Percentiles rank a stretch among this genome's conserved stretches.
Evolutionary conservation across 345 rosid genomes (phyloP).

Genomic region (Pugionium dolabratum): DNA sequence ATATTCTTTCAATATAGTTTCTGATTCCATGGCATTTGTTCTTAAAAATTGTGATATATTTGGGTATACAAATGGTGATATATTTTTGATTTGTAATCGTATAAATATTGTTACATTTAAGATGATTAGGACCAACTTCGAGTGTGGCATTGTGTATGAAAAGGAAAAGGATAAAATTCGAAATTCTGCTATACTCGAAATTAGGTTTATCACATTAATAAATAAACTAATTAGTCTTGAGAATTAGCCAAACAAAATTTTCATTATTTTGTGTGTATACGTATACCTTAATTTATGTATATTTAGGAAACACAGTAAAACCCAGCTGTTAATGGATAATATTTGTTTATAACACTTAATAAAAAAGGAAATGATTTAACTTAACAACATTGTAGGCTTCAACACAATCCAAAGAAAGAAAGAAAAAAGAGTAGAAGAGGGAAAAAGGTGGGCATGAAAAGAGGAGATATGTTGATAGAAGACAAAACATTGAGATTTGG

Average conservation of each 20-base stretch:
- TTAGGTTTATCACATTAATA: background rate
- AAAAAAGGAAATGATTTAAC: background rate
- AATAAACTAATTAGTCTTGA: background rate
- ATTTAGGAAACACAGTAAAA: conserved; percentile 20
- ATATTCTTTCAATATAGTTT: too few species aligned
- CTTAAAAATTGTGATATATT: too few species aligned
- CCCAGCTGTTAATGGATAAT: conserved; percentile 21
- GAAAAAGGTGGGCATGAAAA: conserved; percentile 55
- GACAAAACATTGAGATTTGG: conserved; percentile 48
- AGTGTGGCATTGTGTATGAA: background rate
- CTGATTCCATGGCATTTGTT: too few species aligned
- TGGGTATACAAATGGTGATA: too few species aligned
- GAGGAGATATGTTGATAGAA: conserved; percentile 50
- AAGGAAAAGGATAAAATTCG: background rate
- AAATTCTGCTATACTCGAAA: background rate
- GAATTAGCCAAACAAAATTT: background rate
- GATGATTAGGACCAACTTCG: too few species aligned
- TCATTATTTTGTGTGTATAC: too few species aligned
- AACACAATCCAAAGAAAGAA: conserved; percentile 13
- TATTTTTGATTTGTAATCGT: too few species aligned
- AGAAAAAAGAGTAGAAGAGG: conserved; percentile 38
- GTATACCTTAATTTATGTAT: background rate
- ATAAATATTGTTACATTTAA: too few species aligned
- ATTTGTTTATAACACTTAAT: conserved; percentile 3
- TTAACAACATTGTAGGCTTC: conserved; percentile 12